Percentiles rank a stretch among this genome's conserved stretches.
phyloP scores from a whole-genome alignment of 768 basidiomycete genomes.

The Artomyces pyxidatus region DNA sequence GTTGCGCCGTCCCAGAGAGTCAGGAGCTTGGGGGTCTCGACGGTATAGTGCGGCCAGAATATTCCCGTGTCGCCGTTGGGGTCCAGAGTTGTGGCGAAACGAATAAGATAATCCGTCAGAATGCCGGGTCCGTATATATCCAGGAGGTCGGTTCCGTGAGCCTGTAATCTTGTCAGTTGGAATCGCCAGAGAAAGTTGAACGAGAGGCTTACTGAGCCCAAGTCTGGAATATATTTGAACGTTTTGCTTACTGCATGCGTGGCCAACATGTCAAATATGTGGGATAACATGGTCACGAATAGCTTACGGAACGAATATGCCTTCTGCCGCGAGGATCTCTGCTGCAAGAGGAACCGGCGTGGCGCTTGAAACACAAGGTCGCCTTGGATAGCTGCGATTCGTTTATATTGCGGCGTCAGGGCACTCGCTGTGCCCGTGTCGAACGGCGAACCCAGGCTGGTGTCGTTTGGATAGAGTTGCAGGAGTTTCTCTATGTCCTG shows the following conservation, averaged over 20 bases:
- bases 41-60: constrained; percentile 19
- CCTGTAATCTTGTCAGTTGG: too few species aligned
- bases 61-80: constrained; percentile 16
- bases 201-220: neutral
- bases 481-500: neutral
- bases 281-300: too few species aligned
- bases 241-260: constrained; percentile 10
- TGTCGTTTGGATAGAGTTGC: neutral
- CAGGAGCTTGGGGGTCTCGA: constrained; percentile 11
- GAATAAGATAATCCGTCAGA: constrained; percentile 19
- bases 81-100: constrained; percentile 19
- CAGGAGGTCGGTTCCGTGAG: constrained; percentile 9
- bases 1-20: constrained; percentile 17
- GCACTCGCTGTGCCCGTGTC: constrained; percentile 2
- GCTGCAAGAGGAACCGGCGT: constrained; percentile 19
- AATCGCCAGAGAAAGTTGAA: neutral
- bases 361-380: constrained; percentile 22
- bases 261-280: neutral
- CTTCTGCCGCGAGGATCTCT: constrained; percentile 13
- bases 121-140: constrained; percentile 9
- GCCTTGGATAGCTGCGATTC: constrained; percentile 22
- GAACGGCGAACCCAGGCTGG: constrained; percentile 1
- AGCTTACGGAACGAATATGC: constrained; percentile 17
- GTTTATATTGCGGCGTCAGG: constrained; percentile 19
- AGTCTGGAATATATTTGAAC: neutral